Conservation (phyloP, 306 rosid species). For the Ammopiptanthus mongolicus region DNA sequence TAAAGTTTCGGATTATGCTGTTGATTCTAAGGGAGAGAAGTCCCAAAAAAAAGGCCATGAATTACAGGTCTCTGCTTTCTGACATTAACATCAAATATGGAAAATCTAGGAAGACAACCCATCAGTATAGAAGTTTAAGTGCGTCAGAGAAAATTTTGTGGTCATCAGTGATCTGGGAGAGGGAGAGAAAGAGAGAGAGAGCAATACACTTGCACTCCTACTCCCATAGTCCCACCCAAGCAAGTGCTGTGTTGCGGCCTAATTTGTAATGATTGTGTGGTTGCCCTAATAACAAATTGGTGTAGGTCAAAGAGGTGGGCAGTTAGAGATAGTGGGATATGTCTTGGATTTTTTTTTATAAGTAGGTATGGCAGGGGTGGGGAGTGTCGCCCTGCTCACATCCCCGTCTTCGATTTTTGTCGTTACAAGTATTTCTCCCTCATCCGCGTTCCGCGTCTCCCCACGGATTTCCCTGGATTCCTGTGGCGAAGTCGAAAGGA, state of each 20-base stretch:
- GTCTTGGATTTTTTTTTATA: too few relatives aligned
- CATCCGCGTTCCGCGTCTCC: too few relatives aligned
- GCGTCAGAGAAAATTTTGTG: conserved; percentile 21
- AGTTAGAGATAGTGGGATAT: conserved; percentile 25
- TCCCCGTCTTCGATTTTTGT: too few relatives aligned
- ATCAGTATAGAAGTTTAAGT: conserved; percentile 14
- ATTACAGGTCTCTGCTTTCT: conserved; percentile 18
- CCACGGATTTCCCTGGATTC: too few relatives aligned
- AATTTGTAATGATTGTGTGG: conserved; percentile 32
- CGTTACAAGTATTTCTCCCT: too few relatives aligned
- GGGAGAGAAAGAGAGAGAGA: background rate
- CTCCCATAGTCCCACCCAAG: conserved; percentile 27
- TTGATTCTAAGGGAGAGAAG: conserved; percentile 11
- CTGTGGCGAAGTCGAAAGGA: too few relatives aligned
- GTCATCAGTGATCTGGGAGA: conserved; percentile 19
- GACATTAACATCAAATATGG: conserved; percentile 1
- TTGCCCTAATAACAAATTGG: conserved; percentile 49
- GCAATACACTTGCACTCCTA: conserved; percentile 9
- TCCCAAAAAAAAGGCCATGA: conserved; percentile 12
- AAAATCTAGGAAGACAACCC: conserved; percentile 21
- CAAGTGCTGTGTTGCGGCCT: conserved; percentile 21
- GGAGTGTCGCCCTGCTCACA: too few relatives aligned
- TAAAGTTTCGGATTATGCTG: background rate
- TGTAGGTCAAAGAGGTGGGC: conserved; percentile 35
- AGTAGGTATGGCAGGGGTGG: too few relatives aligned